Conservation (phyloP, 345 rosid species). For the Eucalyptus victrix region DNA sequence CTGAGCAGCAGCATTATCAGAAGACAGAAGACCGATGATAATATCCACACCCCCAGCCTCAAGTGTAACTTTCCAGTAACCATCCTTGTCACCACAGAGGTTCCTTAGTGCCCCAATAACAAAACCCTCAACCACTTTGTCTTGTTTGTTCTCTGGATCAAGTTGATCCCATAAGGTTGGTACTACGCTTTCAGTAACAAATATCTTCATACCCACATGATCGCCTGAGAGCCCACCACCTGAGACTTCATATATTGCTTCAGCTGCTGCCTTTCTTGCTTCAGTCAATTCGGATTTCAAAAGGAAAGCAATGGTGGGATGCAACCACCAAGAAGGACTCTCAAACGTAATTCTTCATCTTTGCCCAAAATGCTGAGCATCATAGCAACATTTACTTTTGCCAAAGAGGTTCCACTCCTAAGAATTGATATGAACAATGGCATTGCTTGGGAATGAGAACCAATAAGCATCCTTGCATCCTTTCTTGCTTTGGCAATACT, state of each 20-base stretch:
- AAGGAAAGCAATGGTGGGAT: conserved; percentile 79
- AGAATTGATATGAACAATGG: conserved; percentile 76
- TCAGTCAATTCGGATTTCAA: conserved; percentile 64
- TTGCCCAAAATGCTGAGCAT: conserved; percentile 54
- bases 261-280: conserved; percentile 71
- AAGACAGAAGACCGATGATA: conserved; percentile 61
- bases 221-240: conserved; percentile 72
- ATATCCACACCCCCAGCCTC: conserved; percentile 69
- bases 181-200: conserved; percentile 79
- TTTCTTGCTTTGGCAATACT: conserved; percentile 56
- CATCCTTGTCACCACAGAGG: conserved; percentile 69
- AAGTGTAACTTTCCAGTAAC: conserved; percentile 59
- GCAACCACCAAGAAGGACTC: conserved; percentile 87
- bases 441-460: conserved; percentile 73
- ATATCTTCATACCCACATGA: conserved; percentile 74
- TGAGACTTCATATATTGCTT: conserved; percentile 77
- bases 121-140: conserved; percentile 69
- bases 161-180: conserved; percentile 77
- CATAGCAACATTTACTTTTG: conserved; percentile 70
- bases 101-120: conserved; percentile 84
- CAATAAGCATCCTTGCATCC: conserved; percentile 64
- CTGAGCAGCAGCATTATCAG: conserved; percentile 64
- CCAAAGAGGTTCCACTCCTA: conserved; percentile 52
- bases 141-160: conserved; percentile 43
- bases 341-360: conserved; percentile 65